These are phyloP conservation scores for Kurtzmaniella quercitrusa DNA, from an alignment of 1,139 yeast species.

Conservation along the genomic window DNA sequence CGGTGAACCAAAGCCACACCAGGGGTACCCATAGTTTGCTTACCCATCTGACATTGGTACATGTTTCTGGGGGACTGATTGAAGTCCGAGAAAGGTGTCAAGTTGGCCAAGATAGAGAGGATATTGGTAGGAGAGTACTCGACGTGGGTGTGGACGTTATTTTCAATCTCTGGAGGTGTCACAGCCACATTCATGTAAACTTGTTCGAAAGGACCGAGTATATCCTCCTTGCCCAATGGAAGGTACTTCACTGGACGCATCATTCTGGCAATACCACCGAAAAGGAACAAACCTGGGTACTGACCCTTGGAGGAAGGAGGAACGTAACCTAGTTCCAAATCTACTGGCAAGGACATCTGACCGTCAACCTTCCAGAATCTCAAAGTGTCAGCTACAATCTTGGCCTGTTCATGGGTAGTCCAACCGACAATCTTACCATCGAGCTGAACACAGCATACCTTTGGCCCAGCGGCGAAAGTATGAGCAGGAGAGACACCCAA, in stretches of 20 bases:
- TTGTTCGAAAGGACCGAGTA: constrained; percentile 96
- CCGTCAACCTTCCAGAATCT: constrained; percentile 94
- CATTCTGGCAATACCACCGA: constrained; percentile 93
- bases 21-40: constrained; percentile 99
- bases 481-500: constrained; percentile 83
- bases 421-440: constrained; percentile 94
- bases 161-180: constrained; percentile 85
- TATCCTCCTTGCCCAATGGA: constrained; percentile 77
- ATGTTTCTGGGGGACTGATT: constrained; percentile 99
- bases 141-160: constrained; percentile 82
- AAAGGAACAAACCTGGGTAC: constrained; percentile 90
- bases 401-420: constrained; percentile 88
- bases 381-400: constrained; percentile 80
- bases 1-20: constrained; percentile 92
- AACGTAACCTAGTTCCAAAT: constrained; percentile 89
- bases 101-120: constrained; percentile 66
- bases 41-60: constrained; percentile 99
- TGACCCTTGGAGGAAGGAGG: constrained; percentile 96
- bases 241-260: constrained; percentile 91
- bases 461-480: constrained; percentile 83
- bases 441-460: constrained; percentile 81
- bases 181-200: constrained; percentile 96
- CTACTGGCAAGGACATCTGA: constrained; percentile 67
- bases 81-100: constrained; percentile 97
- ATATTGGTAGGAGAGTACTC: constrained; percentile 95